These are phyloP conservation scores for Nadsonia commutata DNA, from an alignment of 1,139 yeast species.

Conservation along the genomic window DNA sequence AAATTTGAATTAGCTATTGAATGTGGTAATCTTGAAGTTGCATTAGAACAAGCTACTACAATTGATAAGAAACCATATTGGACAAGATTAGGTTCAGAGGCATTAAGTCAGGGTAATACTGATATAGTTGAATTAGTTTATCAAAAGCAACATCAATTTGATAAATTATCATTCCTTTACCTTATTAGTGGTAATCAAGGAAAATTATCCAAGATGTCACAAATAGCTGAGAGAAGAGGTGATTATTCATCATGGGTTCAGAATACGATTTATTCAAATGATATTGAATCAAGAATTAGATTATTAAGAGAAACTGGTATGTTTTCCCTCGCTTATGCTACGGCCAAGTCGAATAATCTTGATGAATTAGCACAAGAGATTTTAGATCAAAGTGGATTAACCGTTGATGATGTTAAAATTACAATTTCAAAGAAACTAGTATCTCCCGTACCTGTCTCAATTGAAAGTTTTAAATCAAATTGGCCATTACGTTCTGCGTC, in stretches of 20 bases:
- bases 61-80: constrained; percentile 58
- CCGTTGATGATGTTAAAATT: constrained; percentile 49
- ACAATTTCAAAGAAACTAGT: constrained; percentile 26
- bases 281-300: constrained; percentile 60
- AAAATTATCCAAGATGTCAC: constrained; percentile 70
- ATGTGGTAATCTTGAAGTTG: constrained; percentile 77
- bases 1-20: constrained; percentile 91
- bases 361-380: constrained; percentile 59
- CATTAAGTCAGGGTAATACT: constrained; percentile 78
- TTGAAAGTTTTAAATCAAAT: constrained; percentile 33
- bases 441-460: constrained; percentile 32
- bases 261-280: constrained; percentile 65
- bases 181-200: constrained; percentile 65
- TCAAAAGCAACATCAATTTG: constrained; percentile 77
- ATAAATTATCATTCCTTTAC: constrained; percentile 79
- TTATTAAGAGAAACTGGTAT: constrained; percentile 68
- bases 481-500: constrained; percentile 79
- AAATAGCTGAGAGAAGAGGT: constrained; percentile 79
- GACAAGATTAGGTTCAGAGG: constrained; percentile 77
- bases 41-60: constrained; percentile 76
- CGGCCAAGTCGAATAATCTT: constrained; percentile 80
- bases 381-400: constrained; percentile 45
- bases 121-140: constrained; percentile 75
- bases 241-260: constrained; percentile 71
- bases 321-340: constrained; percentile 80